These are phyloP conservation scores for Colletotrichum sidae DNA, from an alignment of 2,329 filamentous ascomycete species.

Conservation along the genomic window DNA sequence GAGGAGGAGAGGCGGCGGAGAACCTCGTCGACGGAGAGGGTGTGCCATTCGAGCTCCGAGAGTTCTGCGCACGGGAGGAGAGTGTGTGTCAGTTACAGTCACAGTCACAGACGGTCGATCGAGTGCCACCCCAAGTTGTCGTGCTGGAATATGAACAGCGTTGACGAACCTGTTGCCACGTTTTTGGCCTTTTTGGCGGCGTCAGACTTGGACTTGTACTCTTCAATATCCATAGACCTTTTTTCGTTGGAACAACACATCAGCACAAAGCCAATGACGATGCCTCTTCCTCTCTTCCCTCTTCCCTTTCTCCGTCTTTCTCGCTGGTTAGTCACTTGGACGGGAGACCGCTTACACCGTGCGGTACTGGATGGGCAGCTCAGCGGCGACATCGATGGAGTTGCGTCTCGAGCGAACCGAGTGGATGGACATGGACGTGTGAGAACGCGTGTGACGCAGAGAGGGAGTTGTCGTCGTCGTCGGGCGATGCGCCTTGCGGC, in stretches of 20 bases:
- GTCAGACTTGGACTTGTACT: slow-evolving; percentile 56
- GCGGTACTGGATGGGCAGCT: slow-evolving; percentile 66
- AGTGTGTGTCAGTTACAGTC: slow-evolving; percentile 1
- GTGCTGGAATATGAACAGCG: neutral
- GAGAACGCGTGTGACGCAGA: slow-evolving; percentile 43
- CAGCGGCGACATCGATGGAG: slow-evolving; percentile 53
- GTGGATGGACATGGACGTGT: slow-evolving; percentile 55
- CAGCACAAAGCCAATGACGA: slow-evolving; percentile 7
- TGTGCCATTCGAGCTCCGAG: slow-evolving; percentile 76
- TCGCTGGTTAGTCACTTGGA: neutral
- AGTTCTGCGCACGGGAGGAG: slow-evolving; percentile 57
- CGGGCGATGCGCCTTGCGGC: slow-evolving; percentile 29
- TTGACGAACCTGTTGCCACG: slow-evolving; percentile 55
- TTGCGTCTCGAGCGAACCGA: slow-evolving; percentile 51
- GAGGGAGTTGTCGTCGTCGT: slow-evolving; percentile 25
- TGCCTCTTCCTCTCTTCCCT: neutral
- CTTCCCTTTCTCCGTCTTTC: neutral
- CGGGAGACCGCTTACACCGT: slow-evolving; percentile 57
- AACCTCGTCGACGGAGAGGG: slow-evolving; percentile 67
- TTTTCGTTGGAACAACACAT: slow-evolving; percentile 48
- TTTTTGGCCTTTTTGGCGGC: slow-evolving; percentile 54
- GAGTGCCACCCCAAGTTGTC: neutral
- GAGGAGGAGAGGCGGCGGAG: slow-evolving; percentile 69
- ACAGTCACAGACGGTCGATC: too few species aligned
- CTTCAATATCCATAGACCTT: slow-evolving; percentile 62